Percentiles rank a stretch among this genome's conserved stretches.
Evolutionary conservation across 2,329 filamentous ascomycete genomes (phyloP).

Genomic region (Cladophialophora chaetospira): DNA sequence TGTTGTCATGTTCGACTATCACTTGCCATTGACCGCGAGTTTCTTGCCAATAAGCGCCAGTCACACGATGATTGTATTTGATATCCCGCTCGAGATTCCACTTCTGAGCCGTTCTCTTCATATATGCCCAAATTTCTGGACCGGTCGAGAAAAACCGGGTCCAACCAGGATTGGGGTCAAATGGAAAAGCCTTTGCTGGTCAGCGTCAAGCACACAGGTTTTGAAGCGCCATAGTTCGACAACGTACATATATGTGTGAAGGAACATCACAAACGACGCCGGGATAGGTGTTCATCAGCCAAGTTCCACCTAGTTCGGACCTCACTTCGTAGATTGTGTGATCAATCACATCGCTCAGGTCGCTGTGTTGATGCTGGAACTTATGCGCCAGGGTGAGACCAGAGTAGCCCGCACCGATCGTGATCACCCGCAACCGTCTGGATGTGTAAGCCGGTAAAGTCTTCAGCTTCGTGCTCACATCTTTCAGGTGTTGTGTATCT

Average conservation of each 20-base stretch:
- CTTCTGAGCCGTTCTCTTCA: constrained; percentile 43
- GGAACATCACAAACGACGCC: constrained; percentile 63
- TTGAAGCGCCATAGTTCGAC: constrained; percentile 43
- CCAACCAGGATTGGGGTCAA: constrained; percentile 48
- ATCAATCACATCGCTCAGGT: constrained; percentile 38
- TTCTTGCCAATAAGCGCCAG: neutral
- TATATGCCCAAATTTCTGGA: constrained; percentile 47
- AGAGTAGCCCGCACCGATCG: constrained; percentile 36
- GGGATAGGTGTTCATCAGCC: constrained; percentile 46
- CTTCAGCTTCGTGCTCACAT: constrained; percentile 13
- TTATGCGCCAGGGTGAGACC: constrained; percentile 46
- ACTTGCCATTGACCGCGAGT: neutral
- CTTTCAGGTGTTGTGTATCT: constrained; percentile 8
- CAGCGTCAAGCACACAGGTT: constrained; percentile 37
- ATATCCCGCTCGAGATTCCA: constrained; percentile 44
- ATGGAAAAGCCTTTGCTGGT: constrained; percentile 33
- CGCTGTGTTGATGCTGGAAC: constrained; percentile 40
- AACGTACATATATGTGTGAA: constrained; percentile 63
- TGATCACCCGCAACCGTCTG: constrained; percentile 27
- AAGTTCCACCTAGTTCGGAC: constrained; percentile 44
- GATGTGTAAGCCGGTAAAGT: constrained; percentile 13
- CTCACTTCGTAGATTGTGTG: constrained; percentile 48
- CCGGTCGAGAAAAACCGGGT: constrained; percentile 45
- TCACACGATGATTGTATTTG: constrained; percentile 27
- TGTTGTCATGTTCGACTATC: constrained; percentile 12